Conservation (phyloP, 768 basidiomycete genomes). For the Trametes elegans region DNA sequence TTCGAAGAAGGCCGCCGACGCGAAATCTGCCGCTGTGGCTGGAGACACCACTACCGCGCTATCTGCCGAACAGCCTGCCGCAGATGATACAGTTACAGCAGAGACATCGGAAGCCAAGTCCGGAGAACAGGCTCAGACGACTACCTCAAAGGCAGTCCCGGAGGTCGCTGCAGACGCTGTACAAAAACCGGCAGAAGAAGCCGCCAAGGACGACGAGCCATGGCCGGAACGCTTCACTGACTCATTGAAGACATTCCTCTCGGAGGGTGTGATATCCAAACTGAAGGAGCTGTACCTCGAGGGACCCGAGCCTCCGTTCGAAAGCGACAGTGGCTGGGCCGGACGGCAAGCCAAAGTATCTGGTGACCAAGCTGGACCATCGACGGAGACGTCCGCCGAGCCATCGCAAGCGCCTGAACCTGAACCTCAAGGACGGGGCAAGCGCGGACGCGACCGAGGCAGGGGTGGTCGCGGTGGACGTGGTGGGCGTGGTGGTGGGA, state of each 20-base stretch:
- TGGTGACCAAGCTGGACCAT: conserved; percentile 19
- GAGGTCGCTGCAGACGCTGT: too few relatives aligned
- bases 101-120: neutral
- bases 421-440: conserved; percentile 34
- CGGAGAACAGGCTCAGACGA: neutral
- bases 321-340: conserved; percentile 76
- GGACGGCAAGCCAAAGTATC: conserved; percentile 40
- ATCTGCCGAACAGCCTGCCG: neutral
- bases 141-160: neutral
- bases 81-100: neutral
- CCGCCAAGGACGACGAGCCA: conserved; percentile 36
- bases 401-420: conserved; percentile 23
- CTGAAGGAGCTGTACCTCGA: conserved; percentile 77
- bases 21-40: conserved; percentile 15
- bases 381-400: conserved; percentile 16
- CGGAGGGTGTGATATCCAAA: conserved; percentile 53
- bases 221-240: conserved; percentile 66
- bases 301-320: conserved; percentile 74
- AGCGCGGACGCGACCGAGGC: conserved; percentile 40
- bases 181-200: conserved; percentile 20
- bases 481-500: conserved; percentile 40
- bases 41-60: conserved; percentile 6
- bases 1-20: conserved; percentile 39
- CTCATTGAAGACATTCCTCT: conserved; percentile 60
- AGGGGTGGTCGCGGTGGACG: conserved; percentile 48